Conservation (phyloP, 768 basidiomycete species). For the Boletus pseudo-olivaceus region DNA sequence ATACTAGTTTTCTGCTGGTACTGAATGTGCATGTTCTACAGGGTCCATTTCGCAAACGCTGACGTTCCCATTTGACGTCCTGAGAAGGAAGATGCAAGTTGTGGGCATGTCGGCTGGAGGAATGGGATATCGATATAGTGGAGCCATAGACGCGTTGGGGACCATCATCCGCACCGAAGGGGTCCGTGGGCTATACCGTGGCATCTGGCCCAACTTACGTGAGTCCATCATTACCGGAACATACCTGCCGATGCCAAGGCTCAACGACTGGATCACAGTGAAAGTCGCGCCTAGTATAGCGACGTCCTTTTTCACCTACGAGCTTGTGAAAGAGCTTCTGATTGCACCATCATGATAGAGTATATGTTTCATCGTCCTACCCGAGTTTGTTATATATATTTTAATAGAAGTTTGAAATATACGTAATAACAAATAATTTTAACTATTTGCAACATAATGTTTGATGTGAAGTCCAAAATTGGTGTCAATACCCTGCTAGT, state of each 20-base stretch:
- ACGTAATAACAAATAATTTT: conserved; percentile 5
- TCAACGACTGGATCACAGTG: conserved; percentile 42
- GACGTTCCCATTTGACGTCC: conserved; percentile 94
- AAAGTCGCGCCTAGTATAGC: conserved; percentile 92
- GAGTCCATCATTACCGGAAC: conserved; percentile 30
- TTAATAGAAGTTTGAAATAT: not conserved
- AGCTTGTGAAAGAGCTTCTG: conserved; percentile 56
- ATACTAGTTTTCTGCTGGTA: not conserved
- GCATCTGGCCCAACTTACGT: conserved; percentile 88
- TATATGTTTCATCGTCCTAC: not conserved
- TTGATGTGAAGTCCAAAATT: conserved; percentile 9
- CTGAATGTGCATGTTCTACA: conserved; percentile 22
- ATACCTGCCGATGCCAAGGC: conserved; percentile 1
- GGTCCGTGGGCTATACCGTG: conserved; percentile 71
- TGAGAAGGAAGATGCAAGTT: conserved; percentile 95
- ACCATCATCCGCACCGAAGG: conserved; percentile 75
- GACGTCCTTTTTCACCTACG: conserved; percentile 82
- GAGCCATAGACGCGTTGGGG: conserved; percentile 74
- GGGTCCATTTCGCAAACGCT: conserved; percentile 92
- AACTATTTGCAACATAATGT: conserved; percentile 10
- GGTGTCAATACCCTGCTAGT: not conserved
- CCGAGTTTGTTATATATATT: not conserved
- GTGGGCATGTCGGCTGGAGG: conserved; percentile 66
- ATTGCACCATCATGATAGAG: conserved; percentile 25
- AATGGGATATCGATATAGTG: conserved; percentile 65